Evolutionary conservation across 129 eudicot species (phyloP), one percentile per base, ranked within the genome.

Genomic region (Centaurea solstitialis): DNA sequence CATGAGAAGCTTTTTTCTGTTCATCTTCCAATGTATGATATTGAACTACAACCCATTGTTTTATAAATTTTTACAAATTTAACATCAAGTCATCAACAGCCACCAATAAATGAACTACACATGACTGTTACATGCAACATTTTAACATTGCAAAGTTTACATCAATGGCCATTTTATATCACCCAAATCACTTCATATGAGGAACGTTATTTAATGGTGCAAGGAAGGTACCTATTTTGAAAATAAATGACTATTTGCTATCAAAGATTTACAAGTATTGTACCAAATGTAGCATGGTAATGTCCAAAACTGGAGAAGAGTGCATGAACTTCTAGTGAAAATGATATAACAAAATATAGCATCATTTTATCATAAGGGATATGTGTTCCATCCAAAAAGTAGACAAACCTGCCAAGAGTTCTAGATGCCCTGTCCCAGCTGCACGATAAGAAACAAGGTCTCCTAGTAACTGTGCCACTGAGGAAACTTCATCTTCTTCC

Each of bases 401-500:
- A 80, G 76, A 71, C 59, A 41, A 73, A 91, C 97, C 97, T 91
- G 97, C 91, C 83, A 91, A 84, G 67, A 91, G 84, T 80, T 91
- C 90, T 72, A 91, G 85, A 89, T 91, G 97, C 70, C 97, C 97
- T 21, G 89, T 87, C 62, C 93, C 91, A 40, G 93, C 72, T 68
- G 97, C 97, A 77, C 97, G 93, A 76, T 91, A 91, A 79, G 97
- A 81, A 72, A 91, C 97, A 77, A 91, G 97, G 74, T 91, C 97
- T 66, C 92, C 93, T 38, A 91, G 84, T 79, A 89, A 85, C 70
- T 87, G 90, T 33, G 97, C 97, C 17, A 91, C 93, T 37, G 97
- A 87, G 72, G 84, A 84, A 21, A 91, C 92, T 82, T 91, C 97
- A 77, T 91, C 97, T 83, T 89, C 97, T 77, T 91, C 97, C 85